Percentiles rank a stretch among this genome's conserved stretches.
Evolutionary conservation across 768 basidiomycete genomes (phyloP).

Genomic region (Fomitopsis pulvina): DNA sequence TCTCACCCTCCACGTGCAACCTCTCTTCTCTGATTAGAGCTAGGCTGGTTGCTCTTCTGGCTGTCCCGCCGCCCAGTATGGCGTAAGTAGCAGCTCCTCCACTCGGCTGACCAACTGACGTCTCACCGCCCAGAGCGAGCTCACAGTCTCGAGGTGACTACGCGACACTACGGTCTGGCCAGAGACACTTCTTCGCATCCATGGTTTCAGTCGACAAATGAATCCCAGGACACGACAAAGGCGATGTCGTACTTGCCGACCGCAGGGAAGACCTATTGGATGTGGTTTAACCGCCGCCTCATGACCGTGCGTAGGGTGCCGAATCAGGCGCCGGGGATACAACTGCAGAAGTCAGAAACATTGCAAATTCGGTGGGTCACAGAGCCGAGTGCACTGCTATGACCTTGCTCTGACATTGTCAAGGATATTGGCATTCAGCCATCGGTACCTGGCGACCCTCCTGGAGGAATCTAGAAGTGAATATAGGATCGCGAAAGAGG

Average conservation of each 20-base stretch:
- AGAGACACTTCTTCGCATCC: not conserved
- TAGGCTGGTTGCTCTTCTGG: not conserved
- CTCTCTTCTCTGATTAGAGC: not conserved
- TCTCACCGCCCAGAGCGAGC: not conserved
- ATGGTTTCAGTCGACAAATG: not conserved
- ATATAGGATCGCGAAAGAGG: slow-evolving; percentile 44
- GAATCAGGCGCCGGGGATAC: not conserved
- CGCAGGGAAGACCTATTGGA: not conserved
- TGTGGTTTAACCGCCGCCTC: not conserved
- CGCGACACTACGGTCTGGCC: not conserved
- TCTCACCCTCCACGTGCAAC: not conserved
- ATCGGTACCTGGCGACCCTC: slow-evolving; percentile 33
- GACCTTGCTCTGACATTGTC: not conserved
- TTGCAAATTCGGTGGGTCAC: not conserved
- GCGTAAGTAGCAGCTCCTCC: no score
- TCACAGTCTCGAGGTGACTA: not conserved
- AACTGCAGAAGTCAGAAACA: not conserved
- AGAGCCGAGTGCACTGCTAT: not conserved
- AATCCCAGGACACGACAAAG: not conserved
- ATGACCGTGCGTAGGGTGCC: not conserved
- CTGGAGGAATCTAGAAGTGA: slow-evolving; percentile 46
- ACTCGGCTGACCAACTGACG: no score
- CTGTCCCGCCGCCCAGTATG: not conserved
- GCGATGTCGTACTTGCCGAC: not conserved
- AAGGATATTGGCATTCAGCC: not conserved